Evolutionary conservation across 495 filamentous ascomycete species (phyloP).

Genomic region (Talaromyces wortmannii): DNA sequence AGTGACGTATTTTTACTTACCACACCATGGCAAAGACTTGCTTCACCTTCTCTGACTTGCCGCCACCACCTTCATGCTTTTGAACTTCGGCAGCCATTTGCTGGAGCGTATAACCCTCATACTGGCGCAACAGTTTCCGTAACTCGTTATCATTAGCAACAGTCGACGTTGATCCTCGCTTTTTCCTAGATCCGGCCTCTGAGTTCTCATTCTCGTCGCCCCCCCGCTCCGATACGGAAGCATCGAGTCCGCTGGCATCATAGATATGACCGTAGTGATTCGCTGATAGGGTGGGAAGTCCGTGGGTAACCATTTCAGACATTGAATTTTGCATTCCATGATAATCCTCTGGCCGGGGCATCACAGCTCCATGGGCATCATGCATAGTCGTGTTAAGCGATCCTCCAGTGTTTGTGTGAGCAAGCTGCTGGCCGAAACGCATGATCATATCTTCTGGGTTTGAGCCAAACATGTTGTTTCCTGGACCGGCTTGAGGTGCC

Average conservation of each 20-base stretch:
- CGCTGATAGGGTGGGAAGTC: slow-evolving; percentile 24
- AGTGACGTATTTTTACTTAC: slow-evolving; percentile 40
- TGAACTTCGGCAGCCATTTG: slow-evolving; percentile 79
- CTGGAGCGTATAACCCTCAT: slow-evolving; percentile 65
- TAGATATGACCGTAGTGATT: slow-evolving; percentile 53
- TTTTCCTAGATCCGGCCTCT: slow-evolving; percentile 55
- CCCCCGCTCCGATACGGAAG: slow-evolving; percentile 53
- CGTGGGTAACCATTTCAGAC: slow-evolving; percentile 22
- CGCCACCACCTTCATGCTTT: slow-evolving; percentile 61
- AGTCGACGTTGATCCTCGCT: slow-evolving; percentile 61
- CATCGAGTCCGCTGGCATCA: slow-evolving; percentile 59
- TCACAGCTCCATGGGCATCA: slow-evolving; percentile 38
- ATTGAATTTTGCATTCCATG: slow-evolving; percentile 35
- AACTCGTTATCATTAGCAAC: slow-evolving; percentile 89
- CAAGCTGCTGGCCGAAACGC: slow-evolving; percentile 47
- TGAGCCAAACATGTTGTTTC: slow-evolving; percentile 38
- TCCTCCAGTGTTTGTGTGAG: slow-evolving; percentile 45
- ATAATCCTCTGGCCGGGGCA: slow-evolving; percentile 37
- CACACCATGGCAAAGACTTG: slow-evolving; percentile 98
- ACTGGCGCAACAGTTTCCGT: slow-evolving; percentile 71
- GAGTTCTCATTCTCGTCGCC: slow-evolving; percentile 60
- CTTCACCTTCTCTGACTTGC: slow-evolving; percentile 84
- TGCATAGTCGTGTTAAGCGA: slow-evolving; percentile 45
- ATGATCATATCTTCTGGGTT: slow-evolving; percentile 62
- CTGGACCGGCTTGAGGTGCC: slow-evolving; percentile 44